Evolutionary conservation across 225 moss, liverwort and hornwort species (phyloP), one percentile per base, ranked within the genome.

Genomic region (Pseudisothecium myosuroides): DNA sequence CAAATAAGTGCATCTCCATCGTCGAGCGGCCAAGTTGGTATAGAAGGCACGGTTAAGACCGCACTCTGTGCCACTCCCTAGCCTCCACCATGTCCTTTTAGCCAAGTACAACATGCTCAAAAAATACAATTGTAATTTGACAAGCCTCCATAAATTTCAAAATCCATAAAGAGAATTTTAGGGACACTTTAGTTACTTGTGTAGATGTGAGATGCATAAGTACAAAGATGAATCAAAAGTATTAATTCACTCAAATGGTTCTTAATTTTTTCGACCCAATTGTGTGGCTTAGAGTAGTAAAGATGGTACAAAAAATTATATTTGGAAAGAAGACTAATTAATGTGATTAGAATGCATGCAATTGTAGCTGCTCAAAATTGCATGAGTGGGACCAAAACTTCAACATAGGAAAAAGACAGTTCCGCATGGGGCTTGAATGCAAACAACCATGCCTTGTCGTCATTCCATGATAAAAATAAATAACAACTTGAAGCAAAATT

Each of bases 1-100:
- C 10, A 27, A 45, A 45, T 45, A 31, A 19, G 74, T 18, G 7
- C 31, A 31, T 74, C 1, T 17, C 6, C 45, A 45, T 4, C 0
- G 8, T 15, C 0, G 3, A 2, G 27, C 0, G 0, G 0, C 15
- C 8, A 71, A 26, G 5, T 71, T 41, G 15, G 2, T 26, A 15
- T 15, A 8, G 24, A 41, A 1, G 41, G 26, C 14, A 71, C 1
- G 2, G 1, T 23, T 13, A 22, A 67, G 68, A 24, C 1, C 1
- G 4, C 0, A 1, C 2, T 43, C 9, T n/a, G n/a, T n/a, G n/a
- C n/a, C n/a, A n/a, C n/a, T n/a, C n/a, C n/a, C n/a, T n/a, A n/a
- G n/a, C n/a, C n/a, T 5, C 9, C 3, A 0, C 17, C 1, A 50
- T 50, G 1, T 32, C 0, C 12, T 4, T 32, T 7, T 12, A 0